Percentiles rank a stretch among this genome's conserved stretches.
phyloP scores from a whole-genome alignment of 257 asterid species.

The Avicennia marina region DNA sequence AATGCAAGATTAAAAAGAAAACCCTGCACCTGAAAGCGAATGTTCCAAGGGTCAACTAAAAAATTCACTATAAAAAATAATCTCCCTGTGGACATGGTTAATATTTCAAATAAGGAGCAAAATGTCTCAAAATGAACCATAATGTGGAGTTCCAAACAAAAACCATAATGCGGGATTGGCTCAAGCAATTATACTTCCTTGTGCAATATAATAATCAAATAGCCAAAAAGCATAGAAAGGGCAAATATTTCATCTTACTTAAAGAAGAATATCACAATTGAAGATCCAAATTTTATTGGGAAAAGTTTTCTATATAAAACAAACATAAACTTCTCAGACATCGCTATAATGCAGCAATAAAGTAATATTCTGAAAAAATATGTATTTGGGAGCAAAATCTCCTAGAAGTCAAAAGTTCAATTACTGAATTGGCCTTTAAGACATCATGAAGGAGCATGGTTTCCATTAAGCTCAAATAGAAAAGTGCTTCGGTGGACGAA shows the following conservation, averaged over 20 bases:
- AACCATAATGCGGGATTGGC: too few relatives aligned
- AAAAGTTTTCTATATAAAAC: not conserved
- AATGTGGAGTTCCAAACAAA: too few relatives aligned
- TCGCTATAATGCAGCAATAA: too few relatives aligned
- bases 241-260: not conserved
- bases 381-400: not conserved
- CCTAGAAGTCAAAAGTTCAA: not conserved
- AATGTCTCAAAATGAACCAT: too few relatives aligned
- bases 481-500: too few relatives aligned
- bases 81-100: too few relatives aligned
- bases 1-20: conserved; percentile 3
- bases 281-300: not conserved
- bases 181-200: too few relatives aligned
- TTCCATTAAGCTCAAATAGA: not conserved
- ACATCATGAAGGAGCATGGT: not conserved
- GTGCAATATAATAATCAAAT: too few relatives aligned
- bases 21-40: not conserved
- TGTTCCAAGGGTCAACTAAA: not conserved
- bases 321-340: not conserved
- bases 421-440: not conserved
- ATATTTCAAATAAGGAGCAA: too few relatives aligned
- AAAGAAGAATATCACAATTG: not conserved
- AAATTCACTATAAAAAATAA: not conserved
- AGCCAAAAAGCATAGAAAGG: not conserved
- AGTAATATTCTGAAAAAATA: too few relatives aligned